Evolutionary conservation across 2,329 filamentous ascomycete species (phyloP).

Genomic region (Exophiala spinifera): DNA sequence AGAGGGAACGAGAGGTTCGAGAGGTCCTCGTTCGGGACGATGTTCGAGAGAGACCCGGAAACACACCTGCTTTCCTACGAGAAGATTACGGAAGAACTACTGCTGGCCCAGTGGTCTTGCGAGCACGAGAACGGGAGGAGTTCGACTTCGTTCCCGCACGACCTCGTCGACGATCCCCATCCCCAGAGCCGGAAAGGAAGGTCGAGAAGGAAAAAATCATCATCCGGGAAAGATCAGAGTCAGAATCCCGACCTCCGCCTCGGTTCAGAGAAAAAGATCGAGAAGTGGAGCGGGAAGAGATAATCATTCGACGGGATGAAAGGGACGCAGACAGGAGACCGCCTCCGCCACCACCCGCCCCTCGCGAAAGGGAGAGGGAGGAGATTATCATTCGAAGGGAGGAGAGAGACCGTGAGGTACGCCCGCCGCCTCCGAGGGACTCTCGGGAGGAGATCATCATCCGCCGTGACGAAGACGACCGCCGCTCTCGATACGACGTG

Average conservation of each 20-base stretch:
- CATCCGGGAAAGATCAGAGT: conserved; percentile 23
- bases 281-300: conserved; percentile 32
- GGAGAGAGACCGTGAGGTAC: conserved; percentile 25
- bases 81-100: conserved; percentile 35
- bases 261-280: conserved; percentile 26
- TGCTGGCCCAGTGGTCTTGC: conserved; percentile 33
- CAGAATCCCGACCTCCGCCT: conserved; percentile 21
- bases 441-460: conserved; percentile 49
- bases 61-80: conserved; percentile 35
- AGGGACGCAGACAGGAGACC: conserved; percentile 21
- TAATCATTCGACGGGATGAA: conserved; percentile 37
- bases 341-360: conserved; percentile 15
- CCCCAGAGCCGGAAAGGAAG: conserved; percentile 28
- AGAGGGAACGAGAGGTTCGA: conserved; percentile 39
- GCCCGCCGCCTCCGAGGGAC: conserved; percentile 18
- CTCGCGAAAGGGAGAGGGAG: conserved; percentile 32
- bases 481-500: conserved; percentile 19
- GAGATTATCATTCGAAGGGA: conserved; percentile 38
- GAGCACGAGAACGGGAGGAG: conserved; percentile 33
- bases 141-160: conserved; percentile 29
- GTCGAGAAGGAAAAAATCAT: conserved; percentile 37
- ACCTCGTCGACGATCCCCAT: conserved; percentile 27
- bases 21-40: conserved; percentile 31
- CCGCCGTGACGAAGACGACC: conserved; percentile 31
- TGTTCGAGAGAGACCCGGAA: conserved; percentile 19